Evolutionary conservation across 208 protist genomes (phyloP), one percentile per base, ranked within the genome.

Genomic region (Leishmania arabica): DNA sequence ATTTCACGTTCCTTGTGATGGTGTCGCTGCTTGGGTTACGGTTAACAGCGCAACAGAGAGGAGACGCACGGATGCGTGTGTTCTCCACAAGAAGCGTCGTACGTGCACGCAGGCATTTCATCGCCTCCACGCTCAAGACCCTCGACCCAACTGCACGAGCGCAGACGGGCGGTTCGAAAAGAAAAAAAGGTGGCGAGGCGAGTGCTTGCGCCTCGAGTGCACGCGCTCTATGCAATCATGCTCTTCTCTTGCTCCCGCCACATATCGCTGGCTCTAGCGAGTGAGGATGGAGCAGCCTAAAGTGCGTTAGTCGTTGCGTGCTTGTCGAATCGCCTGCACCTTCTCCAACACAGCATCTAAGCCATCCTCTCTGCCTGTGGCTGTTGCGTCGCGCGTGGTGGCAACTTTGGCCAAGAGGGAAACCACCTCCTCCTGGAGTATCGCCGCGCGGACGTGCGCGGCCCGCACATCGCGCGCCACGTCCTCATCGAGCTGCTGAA

Each of bases 401-500:
- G 73, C 77, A 15, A 82, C 75, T 37, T 75, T 75, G 24, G 68
- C 21, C 53, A 82, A 51, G 34, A 86, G 49, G 5, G 77, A 34
- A 40, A 76, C 71, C 42, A 76, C 82, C 77, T 86, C 77, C 45
- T 84, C 80, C 53, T 78, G 75, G 47, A 84, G 79, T 8, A 82
- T 60, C 27, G 34, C 42, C 19, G 69, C 69, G 11, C 79, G 72
- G n/a, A 47, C 58, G 78, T 81, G 79, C 54, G 88, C 88, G 1
- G 86, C 81, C 8, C 53, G 65, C 49, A 91, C 84, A 31, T 86
- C 78, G 27, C 86, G 86, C 11, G 47, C 47, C n/a, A 89, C 51
- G 21, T 91, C 86, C 15, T 85, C 86, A 54, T 85, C 75, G 3
- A 91, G 75, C 45, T 80, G 51, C 37, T 74, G 70, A 31, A 91